Evolutionary conservation across 2,329 filamentous ascomycete genomes (phyloP).

Genomic region (Leptographium radiaticola): DNA sequence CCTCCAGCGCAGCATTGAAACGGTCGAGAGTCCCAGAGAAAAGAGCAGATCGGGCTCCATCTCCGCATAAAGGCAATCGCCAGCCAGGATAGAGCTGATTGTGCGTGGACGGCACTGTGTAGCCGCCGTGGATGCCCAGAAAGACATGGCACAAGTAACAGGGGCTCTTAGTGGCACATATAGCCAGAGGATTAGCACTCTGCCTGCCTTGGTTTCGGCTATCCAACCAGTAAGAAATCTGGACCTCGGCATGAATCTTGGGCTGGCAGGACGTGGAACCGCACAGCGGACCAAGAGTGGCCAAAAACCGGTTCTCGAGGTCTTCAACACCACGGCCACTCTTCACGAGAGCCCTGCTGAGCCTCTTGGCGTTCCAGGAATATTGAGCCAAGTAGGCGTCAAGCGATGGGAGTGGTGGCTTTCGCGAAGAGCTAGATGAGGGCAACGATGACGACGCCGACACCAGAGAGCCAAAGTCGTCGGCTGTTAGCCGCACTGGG

Average conservation of each 20-base stretch:
- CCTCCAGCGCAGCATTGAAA: neutral
- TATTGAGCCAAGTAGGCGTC: neutral
- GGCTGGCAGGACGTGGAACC: neutral
- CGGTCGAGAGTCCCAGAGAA: neutral
- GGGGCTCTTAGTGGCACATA: constrained; percentile 35
- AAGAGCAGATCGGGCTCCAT: neutral
- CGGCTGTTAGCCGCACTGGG: neutral
- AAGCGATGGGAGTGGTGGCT: neutral
- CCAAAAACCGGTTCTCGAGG: constrained; percentile 5
- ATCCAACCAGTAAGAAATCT: constrained; percentile 26
- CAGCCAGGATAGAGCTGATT: constrained; percentile 31
- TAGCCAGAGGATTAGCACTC: constrained; percentile 23
- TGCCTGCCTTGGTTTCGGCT: constrained; percentile 15
- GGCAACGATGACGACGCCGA: neutral
- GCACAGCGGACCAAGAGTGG: constrained; percentile 6
- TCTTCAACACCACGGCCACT: neutral
- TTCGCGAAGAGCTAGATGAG: too few species aligned
- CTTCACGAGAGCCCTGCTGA: neutral
- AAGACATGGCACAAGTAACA: constrained; percentile 38
- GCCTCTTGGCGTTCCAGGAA: neutral
- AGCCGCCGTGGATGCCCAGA: constrained; percentile 26
- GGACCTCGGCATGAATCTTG: constrained; percentile 37
- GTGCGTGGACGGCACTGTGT: constrained; percentile 27
- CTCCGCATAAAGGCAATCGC: constrained; percentile 27
- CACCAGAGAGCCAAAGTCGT: neutral